Evolutionary conservation across 176 grass and related monocot species (phyloP).

Genomic region (Carex pumila): DNA sequence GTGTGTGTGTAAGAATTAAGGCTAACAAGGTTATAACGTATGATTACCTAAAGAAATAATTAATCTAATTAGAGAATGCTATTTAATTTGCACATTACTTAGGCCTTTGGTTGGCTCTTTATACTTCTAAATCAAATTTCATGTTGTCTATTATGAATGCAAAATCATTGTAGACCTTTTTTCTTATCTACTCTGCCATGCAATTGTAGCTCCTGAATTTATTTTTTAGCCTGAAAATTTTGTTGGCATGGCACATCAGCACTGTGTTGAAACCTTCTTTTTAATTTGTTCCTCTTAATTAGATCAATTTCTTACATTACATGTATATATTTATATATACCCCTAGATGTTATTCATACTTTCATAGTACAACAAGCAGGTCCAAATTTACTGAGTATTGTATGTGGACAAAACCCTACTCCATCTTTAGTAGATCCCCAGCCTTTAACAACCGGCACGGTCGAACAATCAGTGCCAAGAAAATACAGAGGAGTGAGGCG

Average conservation of each 20-base stretch:
- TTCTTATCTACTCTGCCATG: neutral
- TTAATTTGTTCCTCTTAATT: neutral
- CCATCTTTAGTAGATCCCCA: neutral
- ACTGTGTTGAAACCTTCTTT: neutral
- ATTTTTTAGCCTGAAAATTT: neutral
- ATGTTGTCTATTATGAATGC: neutral
- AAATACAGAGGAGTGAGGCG: slow-evolving; percentile 65
- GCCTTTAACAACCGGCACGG: neutral
- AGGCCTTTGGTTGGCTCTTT: no score
- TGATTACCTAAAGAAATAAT: neutral
- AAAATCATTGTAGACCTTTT: neutral
- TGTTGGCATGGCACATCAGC: neutral
- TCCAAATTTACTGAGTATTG: neutral
- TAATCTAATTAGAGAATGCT: neutral
- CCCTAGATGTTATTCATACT: neutral
- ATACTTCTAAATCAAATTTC: no score
- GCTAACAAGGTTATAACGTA: neutral
- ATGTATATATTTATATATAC: neutral
- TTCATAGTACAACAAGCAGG: neutral
- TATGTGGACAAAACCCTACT: neutral
- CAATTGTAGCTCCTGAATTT: neutral
- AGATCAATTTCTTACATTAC: neutral
- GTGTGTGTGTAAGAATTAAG: no score
- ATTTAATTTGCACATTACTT: neutral
- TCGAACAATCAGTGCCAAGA: neutral